Evolutionary conservation across 1,284 basidiomycete species (phyloP), one percentile per base, ranked within the genome.

Genomic region (Anthracocystis setariae): DNA sequence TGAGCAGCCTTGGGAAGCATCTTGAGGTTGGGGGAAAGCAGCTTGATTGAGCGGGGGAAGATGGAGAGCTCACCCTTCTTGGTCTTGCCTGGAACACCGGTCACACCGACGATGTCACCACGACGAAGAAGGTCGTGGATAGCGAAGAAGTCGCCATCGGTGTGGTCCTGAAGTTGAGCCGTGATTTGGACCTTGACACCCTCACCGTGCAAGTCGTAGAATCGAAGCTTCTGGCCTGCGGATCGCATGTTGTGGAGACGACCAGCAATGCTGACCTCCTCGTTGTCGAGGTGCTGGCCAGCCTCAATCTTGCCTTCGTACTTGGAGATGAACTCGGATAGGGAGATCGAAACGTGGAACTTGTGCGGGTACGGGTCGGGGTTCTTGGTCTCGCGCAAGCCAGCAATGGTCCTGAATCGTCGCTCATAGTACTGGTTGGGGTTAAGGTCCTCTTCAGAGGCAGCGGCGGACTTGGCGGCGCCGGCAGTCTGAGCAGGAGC

Each of bases 281-380:
- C 75, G 43, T 72, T 67, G 53, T 76, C 74, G 46, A 82, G 66
- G 42, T 76, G 73, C 48, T 74, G 68, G 23, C 81, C 81, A 3
- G 76, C 68, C 71, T 81, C 72, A 42, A 77, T 45, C 55, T 71
- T 90, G 25, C 80, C 59, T 42, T 91, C 91, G 82, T 92, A 98
- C 62, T 88, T 85, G 15, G 87, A 84, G 82, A 98, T 89, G 85
- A 90, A 99, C 13, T 86, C 82, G 17, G 89, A 86, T 79, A 98
- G 86, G n/a, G 91, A 92, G 70, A 86, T 86, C 46, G 90, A 87
- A 42, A 96, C 94, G 79, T 96, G 85, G 86, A 98, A 99, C 88
- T 99, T 99, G 90, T 99, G 96, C 20, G 96, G 95, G 86, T 98
- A 99, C 3, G 96, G 95, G 83, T 95, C 92, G 5, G 84, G 84